These are phyloP conservation scores for Tolypocladium cylindrosporum DNA, from an alignment of 2,329 filamentous ascomycete genomes.

Conservation along the genomic window DNA sequence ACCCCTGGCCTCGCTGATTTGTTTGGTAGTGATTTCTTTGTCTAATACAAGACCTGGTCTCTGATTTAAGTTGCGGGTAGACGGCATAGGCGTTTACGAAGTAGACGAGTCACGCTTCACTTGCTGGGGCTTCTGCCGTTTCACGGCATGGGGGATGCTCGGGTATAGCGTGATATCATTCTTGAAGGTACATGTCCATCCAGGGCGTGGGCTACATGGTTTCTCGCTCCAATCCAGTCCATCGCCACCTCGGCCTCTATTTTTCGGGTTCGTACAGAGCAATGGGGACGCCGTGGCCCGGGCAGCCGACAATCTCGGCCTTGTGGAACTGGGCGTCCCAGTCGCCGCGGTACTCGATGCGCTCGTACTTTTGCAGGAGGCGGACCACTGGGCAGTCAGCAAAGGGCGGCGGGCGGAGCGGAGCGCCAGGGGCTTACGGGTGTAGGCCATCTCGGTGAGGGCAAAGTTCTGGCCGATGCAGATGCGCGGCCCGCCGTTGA, in stretches of 20 bases:
- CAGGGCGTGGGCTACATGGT: background rate
- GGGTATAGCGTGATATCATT: background rate
- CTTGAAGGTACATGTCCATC: background rate
- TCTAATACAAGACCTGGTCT: background rate
- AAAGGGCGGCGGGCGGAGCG: no score
- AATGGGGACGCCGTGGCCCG: slow-evolving; percentile 30
- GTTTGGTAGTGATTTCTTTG: background rate
- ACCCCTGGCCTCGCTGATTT: slow-evolving; percentile 31
- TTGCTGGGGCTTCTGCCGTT: no score
- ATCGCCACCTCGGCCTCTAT: background rate
- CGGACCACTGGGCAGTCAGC: slow-evolving; percentile 25
- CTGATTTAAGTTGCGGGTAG: background rate
- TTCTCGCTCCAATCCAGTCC: background rate
- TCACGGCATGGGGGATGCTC: no score
- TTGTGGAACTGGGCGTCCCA: slow-evolving; percentile 33
- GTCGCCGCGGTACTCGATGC: slow-evolving; percentile 37
- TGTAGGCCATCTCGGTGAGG: slow-evolving; percentile 54
- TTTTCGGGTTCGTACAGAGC: slow-evolving; percentile 22
- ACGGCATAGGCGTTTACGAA: background rate
- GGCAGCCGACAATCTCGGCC: slow-evolving; percentile 33
- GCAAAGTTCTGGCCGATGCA: slow-evolving; percentile 78
- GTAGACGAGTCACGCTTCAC: no score
- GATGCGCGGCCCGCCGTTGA: slow-evolving; percentile 65
- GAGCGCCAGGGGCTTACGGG: slow-evolving; percentile 4
- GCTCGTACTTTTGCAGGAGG: slow-evolving; percentile 51